phyloP scores from a whole-genome alignment of 176 grass and related monocot genomes.

The Poa annua region DNA sequence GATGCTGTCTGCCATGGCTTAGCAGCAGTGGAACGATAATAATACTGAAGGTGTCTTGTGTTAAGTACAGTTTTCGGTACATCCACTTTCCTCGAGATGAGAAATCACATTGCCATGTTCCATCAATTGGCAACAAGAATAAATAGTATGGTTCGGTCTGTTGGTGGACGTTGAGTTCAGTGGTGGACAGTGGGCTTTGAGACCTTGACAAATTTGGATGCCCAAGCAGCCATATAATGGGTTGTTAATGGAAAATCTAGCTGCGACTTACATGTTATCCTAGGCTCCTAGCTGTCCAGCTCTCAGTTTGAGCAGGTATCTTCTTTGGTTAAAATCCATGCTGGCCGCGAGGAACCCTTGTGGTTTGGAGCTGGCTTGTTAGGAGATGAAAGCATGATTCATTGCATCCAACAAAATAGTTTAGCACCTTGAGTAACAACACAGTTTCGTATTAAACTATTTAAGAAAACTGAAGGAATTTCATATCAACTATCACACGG shows the following conservation, averaged over 20 bases:
- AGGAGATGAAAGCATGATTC: not conserved
- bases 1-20: slow-evolving; percentile 25
- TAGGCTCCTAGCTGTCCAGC: not conserved
- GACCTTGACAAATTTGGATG: slow-evolving; percentile 15
- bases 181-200: not conserved
- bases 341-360: not conserved
- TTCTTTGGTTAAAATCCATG: not conserved
- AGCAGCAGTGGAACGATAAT: not conserved
- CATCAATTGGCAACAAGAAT: slow-evolving; percentile 33
- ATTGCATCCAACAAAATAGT: not conserved
- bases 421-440: slow-evolving; percentile 17
- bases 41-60: not conserved
- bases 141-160: not conserved
- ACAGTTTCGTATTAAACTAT: not conserved
- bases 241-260: not conserved
- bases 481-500: slow-evolving; percentile 8
- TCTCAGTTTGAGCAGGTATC: not conserved
- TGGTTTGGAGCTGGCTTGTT: slow-evolving; percentile 34
- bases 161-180: slow-evolving; percentile 1
- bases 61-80: not conserved
- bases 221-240: not conserved
- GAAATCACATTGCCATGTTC: slow-evolving; percentile 26
- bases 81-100: not conserved
- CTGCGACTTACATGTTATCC: slow-evolving; percentile 3
- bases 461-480: not conserved